Percentiles rank a stretch among this genome's conserved stretches.
phyloP scores from a whole-genome alignment of 371 early-diverging fungal genomes.

The Mucor plumbeus region DNA sequence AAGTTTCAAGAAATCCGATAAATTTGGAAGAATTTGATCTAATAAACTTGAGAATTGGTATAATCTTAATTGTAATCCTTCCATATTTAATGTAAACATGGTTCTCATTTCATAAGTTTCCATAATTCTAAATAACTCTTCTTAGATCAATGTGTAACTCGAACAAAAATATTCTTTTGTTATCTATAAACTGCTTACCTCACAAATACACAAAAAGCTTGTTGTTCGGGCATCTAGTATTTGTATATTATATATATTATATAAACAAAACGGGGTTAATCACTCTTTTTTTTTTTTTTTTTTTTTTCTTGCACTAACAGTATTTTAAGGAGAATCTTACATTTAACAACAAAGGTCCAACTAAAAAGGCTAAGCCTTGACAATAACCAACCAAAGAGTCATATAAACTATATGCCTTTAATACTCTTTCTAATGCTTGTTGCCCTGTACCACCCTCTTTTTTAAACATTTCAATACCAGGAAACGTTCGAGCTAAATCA shows the following conservation, averaged over 20 bases:
- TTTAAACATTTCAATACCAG: conserved; percentile 84
- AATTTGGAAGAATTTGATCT: conserved; percentile 77
- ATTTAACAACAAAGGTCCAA: conserved; percentile 91
- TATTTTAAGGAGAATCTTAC: conserved; percentile 42
- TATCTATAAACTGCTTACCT: conserved; percentile 24
- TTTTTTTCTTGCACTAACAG: too few species aligned
- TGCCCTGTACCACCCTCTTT: conserved; percentile 88
- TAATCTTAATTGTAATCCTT: conserved; percentile 82
- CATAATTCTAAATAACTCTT: conserved; percentile 69
- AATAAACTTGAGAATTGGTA: conserved; percentile 88
- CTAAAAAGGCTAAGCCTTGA: conserved; percentile 95
- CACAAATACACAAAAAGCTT: conserved; percentile 92
- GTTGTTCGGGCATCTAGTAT: conserved; percentile 82
- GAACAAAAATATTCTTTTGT: neutral
- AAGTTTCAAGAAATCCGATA: conserved; percentile 72
- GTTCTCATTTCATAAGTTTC: conserved; percentile 84
- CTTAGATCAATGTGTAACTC: neutral
- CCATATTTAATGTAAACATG: conserved; percentile 87
- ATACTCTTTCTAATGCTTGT: conserved; percentile 76
- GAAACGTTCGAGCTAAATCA: conserved; percentile 93
- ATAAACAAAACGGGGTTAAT: neutral
- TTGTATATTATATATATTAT: too few species aligned
- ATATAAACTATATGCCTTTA: conserved; percentile 91
- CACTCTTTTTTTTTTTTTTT: too few species aligned
- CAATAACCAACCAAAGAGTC: conserved; percentile 95